These are phyloP conservation scores for Mallotus nudiflorus DNA, from an alignment of 345 rosid species.

Conservation along the genomic window DNA sequence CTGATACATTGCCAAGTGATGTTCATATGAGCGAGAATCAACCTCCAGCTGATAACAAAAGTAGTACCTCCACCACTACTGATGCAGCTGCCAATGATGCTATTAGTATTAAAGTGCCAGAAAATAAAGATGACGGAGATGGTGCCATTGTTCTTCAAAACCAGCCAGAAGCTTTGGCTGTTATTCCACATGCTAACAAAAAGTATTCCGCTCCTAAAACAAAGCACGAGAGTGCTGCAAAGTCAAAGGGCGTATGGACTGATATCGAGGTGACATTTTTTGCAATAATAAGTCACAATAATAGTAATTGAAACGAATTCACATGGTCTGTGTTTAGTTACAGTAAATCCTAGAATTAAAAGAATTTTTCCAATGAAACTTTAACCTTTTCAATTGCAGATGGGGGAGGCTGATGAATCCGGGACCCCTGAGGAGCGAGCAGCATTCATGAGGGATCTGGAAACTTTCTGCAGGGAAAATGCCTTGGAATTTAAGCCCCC, in stretches of 20 bases:
- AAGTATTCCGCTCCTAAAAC: conserved; percentile 33
- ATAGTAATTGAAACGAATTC: too few species aligned
- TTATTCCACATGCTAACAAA: conserved; percentile 22
- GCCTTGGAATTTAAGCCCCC: conserved; percentile 72
- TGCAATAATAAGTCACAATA: too few species aligned
- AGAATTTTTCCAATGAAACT: conserved; percentile 9
- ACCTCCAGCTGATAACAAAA: conserved; percentile 22
- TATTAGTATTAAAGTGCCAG: conserved; percentile 16
- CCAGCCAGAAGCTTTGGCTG: conserved; percentile 17
- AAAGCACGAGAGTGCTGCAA: conserved; percentile 33
- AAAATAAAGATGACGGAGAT: conserved; percentile 27
- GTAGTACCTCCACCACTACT: not conserved
- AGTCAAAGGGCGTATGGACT: conserved; percentile 64
- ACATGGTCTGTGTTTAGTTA: not conserved
- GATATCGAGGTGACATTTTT: conserved; percentile 50
- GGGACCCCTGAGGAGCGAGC: conserved; percentile 71
- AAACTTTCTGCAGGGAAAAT: conserved; percentile 53
- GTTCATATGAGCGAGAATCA: conserved; percentile 36
- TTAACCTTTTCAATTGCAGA: conserved; percentile 39
- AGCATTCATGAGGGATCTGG: conserved; percentile 71
- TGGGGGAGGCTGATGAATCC: conserved; percentile 49
- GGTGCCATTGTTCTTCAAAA: not conserved
- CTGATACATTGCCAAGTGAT: conserved; percentile 45
- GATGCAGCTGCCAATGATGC: conserved; percentile 14
- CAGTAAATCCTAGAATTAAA: conserved; percentile 10